Percentiles rank a stretch among this genome's conserved stretches.
phyloP scores from a whole-genome alignment of 768 basidiomycete genomes.

The Rhodotorula graminis region DNA sequence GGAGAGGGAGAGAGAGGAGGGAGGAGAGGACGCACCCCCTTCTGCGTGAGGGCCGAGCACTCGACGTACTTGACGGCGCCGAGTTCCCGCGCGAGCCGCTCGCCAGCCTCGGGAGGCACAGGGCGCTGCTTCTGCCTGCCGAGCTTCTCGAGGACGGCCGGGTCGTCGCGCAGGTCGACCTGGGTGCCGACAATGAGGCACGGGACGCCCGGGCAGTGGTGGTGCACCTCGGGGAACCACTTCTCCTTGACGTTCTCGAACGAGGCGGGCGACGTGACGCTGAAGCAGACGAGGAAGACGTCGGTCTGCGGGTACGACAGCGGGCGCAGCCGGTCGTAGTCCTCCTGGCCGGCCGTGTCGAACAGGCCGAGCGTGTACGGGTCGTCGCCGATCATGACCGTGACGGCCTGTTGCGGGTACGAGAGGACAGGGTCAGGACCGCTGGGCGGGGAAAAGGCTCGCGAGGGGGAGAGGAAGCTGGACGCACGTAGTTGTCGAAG shows the following conservation, averaged over 20 bases:
- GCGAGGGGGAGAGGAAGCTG: background rate
- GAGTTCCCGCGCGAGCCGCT: slow-evolving; percentile 90
- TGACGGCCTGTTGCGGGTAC: slow-evolving; percentile 61
- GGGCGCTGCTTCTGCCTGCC: slow-evolving; percentile 94
- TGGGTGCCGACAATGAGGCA: slow-evolving; percentile 99
- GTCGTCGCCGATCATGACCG: slow-evolving; percentile 99
- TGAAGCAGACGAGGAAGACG: slow-evolving; percentile 99
- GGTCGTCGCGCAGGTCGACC: slow-evolving; percentile 90
- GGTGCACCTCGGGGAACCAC: slow-evolving; percentile 96
- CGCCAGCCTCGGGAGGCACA: slow-evolving; percentile 78
- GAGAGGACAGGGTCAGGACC: no score
- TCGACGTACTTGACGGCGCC: slow-evolving; percentile 99
- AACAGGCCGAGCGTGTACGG: slow-evolving; percentile 97
- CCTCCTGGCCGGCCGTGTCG: slow-evolving; percentile 99
- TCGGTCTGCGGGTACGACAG: slow-evolving; percentile 99
- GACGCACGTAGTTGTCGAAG: slow-evolving; percentile 73
- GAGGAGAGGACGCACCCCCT: slow-evolving; percentile 54
- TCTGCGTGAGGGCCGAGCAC: slow-evolving; percentile 97
- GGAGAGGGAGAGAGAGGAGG: no score
- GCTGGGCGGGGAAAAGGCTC: background rate
- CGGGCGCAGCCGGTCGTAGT: slow-evolving; percentile 98
- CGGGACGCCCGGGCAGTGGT: slow-evolving; percentile 98
- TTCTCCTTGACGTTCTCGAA: slow-evolving; percentile 99
- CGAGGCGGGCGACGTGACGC: slow-evolving; percentile 94
- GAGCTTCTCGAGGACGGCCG: slow-evolving; percentile 88